Evolutionary conservation across 129 eudicot genomes (phyloP).

Genomic region (Tagetes patula): DNA sequence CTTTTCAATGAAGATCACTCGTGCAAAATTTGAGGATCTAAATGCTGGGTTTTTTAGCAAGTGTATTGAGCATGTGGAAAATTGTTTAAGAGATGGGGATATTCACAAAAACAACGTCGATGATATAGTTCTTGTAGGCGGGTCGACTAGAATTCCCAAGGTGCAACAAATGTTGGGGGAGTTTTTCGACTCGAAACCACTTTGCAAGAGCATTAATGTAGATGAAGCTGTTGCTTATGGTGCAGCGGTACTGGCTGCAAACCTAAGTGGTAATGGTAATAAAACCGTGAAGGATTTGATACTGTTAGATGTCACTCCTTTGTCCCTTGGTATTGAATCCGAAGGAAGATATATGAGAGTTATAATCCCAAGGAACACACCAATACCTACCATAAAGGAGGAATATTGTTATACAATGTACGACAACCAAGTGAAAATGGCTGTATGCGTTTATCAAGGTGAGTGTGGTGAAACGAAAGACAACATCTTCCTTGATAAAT

Average conservation of each 20-base stretch:
- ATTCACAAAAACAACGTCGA: slow-evolving; percentile 14
- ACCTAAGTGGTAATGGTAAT: slow-evolving; percentile 11
- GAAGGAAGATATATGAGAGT: neutral
- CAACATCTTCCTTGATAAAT: slow-evolving; percentile 24
- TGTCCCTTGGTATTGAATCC: neutral
- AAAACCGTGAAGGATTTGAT: slow-evolving; percentile 18
- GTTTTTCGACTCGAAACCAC: slow-evolving; percentile 18
- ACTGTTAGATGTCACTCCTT: slow-evolving; percentile 28
- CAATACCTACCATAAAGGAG: slow-evolving; percentile 16
- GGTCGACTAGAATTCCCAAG: slow-evolving; percentile 26
- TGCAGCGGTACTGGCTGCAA: slow-evolving; percentile 30
- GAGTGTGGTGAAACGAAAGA: neutral
- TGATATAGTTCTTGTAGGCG: slow-evolving; percentile 25
- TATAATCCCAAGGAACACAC: slow-evolving; percentile 17
- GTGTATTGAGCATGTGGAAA: slow-evolving; percentile 17
- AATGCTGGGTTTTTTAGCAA: slow-evolving; percentile 12
- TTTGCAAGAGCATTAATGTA: slow-evolving; percentile 14
- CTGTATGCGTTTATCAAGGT: neutral
- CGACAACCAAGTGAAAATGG: neutral
- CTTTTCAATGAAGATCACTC: slow-evolving; percentile 12
- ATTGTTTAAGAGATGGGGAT: slow-evolving; percentile 23
- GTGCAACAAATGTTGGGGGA: slow-evolving; percentile 22
- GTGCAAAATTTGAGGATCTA: slow-evolving; percentile 19
- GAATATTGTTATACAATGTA: neutral
- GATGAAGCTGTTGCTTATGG: slow-evolving; percentile 30